Conservation (phyloP, 495 filamentous ascomycete genomes). For the Tuber brumale region DNA sequence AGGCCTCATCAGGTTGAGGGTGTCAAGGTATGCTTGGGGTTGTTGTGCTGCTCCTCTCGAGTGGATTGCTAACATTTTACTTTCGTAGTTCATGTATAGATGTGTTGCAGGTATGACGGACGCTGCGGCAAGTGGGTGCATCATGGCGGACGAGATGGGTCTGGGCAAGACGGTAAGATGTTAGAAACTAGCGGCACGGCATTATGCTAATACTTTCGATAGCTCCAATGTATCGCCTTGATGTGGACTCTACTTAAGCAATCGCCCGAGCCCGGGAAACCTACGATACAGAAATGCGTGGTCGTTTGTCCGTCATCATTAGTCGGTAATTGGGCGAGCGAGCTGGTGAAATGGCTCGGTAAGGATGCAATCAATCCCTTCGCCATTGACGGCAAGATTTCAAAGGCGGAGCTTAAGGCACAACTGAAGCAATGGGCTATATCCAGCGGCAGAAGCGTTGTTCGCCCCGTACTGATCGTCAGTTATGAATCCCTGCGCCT, state of each 20-base stretch:
- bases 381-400: conserved; percentile 91
- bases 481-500: conserved; percentile 94
- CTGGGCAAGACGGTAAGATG: conserved; percentile 77
- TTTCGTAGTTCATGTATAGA: conserved; percentile 70
- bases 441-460: conserved; percentile 78
- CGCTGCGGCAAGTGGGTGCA: conserved; percentile 88
- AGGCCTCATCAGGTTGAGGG: conserved; percentile 97
- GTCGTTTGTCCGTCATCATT: conserved; percentile 98
- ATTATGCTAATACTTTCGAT: conserved; percentile 48
- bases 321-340: conserved; percentile 97
- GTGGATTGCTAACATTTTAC: neutral
- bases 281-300: conserved; percentile 92
- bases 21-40: conserved; percentile 58
- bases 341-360: conserved; percentile 90
- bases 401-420: conserved; percentile 81
- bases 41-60: neutral
- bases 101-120: conserved; percentile 93
- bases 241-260: conserved; percentile 98
- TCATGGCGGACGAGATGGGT: conserved; percentile 99
- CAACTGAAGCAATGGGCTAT: conserved; percentile 95
- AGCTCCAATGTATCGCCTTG: conserved; percentile 67
- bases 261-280: conserved; percentile 85
- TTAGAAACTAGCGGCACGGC: conserved; percentile 43
- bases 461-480: conserved; percentile 95
- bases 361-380: conserved; percentile 87